Base-by-base conservation (phyloP, 345 rosid species). In the Rhodamnia argentea region DNA sequence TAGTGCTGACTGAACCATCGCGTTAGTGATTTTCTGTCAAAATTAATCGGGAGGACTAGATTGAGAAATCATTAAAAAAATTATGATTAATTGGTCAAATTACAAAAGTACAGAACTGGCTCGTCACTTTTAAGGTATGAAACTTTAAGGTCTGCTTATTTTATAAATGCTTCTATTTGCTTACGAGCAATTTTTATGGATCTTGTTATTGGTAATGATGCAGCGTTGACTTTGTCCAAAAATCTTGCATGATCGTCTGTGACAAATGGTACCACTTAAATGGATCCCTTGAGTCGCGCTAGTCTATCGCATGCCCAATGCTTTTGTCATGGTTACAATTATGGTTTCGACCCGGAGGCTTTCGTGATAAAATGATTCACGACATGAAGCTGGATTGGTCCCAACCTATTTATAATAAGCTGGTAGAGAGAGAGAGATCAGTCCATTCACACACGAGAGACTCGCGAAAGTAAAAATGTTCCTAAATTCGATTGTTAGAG, bases 81-180 rank as follows among this genome's bases (percentile, higher is more conserved):
- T 16, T 20, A 20, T 0, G 0, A 70, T 2, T 70, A 32, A 70
- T 70, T 20, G 11, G 0, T 1, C 3, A 70, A 70, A 20, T 8
- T 0, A 0, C 9, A 70, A 14, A 32, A 2, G 24, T 32, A 32
- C 4, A 32, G 2, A 32, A 70, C 2, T 11, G 52, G 13, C 14
- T 24, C n/a, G 5, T 57, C n/a, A 23, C 12, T 57, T 23, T 57
- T 23, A 23, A 37, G 81, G 23, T 37, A 6, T 40, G 40, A 32
- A 70, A 20, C 26, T 70, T 37, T 70, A 37, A 18, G 75, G 47
- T 37, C 7, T 37, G 26, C 81, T 70, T 70, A 64, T 10, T 4
- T 70, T 37, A 14, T 37, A 70, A 70, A 37, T 20, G 81, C 47
- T 70, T 70, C 7, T 37, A 22, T 37, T 70, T 37, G 37, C 81